phyloP scores from a whole-genome alignment of 257 asterid genomes.

The Lycium barbarum region DNA sequence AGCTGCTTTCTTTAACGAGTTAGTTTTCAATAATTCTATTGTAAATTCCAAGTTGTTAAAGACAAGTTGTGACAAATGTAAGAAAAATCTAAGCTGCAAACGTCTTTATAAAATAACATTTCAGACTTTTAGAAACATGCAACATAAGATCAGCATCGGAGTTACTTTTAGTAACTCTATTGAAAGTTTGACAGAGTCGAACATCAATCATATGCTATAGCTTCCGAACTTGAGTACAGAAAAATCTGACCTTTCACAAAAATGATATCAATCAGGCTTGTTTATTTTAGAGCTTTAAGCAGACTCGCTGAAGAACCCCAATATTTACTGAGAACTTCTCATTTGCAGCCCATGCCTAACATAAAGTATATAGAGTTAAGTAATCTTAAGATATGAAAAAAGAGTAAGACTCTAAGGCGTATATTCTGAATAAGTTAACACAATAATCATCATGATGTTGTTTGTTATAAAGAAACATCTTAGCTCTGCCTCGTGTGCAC shows the following conservation, averaged over 20 bases:
- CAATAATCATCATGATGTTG: neutral
- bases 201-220: neutral
- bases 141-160: neutral
- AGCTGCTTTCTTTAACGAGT: neutral
- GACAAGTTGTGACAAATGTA: neutral
- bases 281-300: constrained; percentile 10
- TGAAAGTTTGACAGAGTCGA: neutral
- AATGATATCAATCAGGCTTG: constrained; percentile 1
- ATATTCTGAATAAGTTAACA: neutral
- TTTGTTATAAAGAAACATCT: neutral
- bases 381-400: neutral
- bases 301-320: neutral
- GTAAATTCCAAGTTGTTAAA: neutral
- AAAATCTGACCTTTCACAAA: constrained; percentile 16
- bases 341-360: constrained; percentile 17
- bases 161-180: too few relatives aligned
- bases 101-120: neutral
- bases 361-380: neutral
- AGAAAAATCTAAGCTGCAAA: neutral
- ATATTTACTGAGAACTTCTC: constrained; percentile 8
- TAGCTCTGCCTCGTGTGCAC: neutral
- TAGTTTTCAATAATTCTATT: neutral
- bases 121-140: neutral
- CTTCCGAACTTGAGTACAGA: neutral
- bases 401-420: neutral